A percentile compares a stretch with the other conserved stretches of the same genome.
Conservation (phyloP, 495 filamentous ascomycete species). For the Xylaria castorea region DNA sequence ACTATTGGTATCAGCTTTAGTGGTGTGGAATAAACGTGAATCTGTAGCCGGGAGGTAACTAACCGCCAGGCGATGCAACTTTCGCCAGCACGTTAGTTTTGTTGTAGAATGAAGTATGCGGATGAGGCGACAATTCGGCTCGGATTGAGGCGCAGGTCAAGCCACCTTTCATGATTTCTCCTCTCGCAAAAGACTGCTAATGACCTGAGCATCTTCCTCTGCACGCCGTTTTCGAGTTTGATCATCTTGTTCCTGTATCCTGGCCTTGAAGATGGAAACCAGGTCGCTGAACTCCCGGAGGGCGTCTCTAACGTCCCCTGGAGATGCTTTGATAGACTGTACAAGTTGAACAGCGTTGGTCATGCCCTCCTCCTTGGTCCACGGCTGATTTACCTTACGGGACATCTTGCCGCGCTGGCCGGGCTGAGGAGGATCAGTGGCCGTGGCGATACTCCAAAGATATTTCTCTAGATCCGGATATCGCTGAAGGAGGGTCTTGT, state of each 20-base stretch:
- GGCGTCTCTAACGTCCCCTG: constrained; percentile 41
- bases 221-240: constrained; percentile 28
- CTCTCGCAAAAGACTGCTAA: constrained; percentile 45
- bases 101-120: background rate
- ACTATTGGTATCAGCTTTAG: background rate
- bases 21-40: background rate
- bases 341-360: constrained; percentile 36
- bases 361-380: constrained; percentile 37
- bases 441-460: constrained; percentile 40
- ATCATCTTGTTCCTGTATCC: constrained; percentile 14
- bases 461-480: constrained; percentile 38
- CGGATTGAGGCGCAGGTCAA: background rate
- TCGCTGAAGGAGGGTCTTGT: constrained; percentile 33
- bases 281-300: constrained; percentile 41
- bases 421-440: constrained; percentile 37
- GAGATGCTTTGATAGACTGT: constrained; percentile 34
- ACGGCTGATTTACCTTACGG: constrained; percentile 33
- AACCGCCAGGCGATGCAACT: background rate
- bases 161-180: constrained; percentile 33
- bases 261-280: constrained; percentile 31
- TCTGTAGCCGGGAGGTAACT: background rate
- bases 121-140: background rate
- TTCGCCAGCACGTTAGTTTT: background rate
- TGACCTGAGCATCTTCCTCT: constrained; percentile 43
- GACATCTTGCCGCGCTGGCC: background rate